Evolutionary conservation across 2,329 filamentous ascomycete genomes (phyloP).

Genomic region (Hansfordia pulvinata): DNA sequence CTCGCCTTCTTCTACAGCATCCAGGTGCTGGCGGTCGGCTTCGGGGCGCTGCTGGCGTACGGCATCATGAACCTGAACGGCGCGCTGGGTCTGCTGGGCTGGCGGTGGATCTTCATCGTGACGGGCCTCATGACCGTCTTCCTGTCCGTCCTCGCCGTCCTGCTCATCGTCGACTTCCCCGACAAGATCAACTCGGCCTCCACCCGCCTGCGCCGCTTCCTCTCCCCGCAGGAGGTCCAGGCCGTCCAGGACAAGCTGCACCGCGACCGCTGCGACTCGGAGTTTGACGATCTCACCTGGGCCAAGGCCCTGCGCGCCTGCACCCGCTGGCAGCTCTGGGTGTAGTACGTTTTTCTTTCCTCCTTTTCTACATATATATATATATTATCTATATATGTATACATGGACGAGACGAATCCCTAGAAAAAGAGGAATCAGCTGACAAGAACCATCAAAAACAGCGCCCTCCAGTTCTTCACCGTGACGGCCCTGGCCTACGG

Average conservation of each 20-base stretch:
- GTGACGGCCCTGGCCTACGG: background rate
- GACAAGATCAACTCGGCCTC: background rate
- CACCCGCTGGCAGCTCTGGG: conserved; percentile 1
- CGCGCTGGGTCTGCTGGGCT: background rate
- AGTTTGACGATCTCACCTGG: background rate
- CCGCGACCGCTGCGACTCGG: background rate
- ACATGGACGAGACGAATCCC: too few relatives aligned
- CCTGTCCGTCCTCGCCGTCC: background rate
- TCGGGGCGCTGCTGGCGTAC: background rate
- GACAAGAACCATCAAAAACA: background rate
- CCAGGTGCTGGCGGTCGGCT: conserved; percentile 1
- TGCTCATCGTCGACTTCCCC: conserved; percentile 1
- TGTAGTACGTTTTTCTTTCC: background rate
- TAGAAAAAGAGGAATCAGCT: background rate
- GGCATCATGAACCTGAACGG: conserved; percentile 1
- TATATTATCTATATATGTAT: too few relatives aligned
- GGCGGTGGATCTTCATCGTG: conserved; percentile 1
- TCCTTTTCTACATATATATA: background rate
- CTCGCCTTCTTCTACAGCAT: conserved; percentile 1
- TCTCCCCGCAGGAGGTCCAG: background rate
- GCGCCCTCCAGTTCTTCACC: too few relatives aligned
- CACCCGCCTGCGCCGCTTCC: background rate
- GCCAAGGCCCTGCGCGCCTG: background rate
- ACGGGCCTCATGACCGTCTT: conserved; percentile 1
- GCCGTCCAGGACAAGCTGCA: background rate